A percentile compares a stretch with the other conserved stretches of the same genome.
These are phyloP conservation scores for Saccharomyces hybrid DNA, from an alignment of 1,139 yeast species.

Conservation along the genomic window DNA sequence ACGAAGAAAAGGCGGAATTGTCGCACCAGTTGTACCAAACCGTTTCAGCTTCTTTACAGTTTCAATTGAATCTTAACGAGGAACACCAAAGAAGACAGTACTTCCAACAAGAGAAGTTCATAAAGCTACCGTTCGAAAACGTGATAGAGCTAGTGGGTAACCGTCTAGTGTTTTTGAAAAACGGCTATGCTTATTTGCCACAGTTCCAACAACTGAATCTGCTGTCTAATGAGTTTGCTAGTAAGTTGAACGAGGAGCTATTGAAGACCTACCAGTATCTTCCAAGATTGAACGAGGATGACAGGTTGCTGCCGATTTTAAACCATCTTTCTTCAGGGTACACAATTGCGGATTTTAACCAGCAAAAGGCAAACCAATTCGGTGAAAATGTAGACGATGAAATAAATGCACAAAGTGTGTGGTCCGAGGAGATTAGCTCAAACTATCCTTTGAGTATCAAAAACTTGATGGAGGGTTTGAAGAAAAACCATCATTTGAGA, in stretches of 20 bases:
- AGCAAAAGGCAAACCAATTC: constrained; percentile 27
- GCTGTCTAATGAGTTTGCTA: constrained; percentile 59
- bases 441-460: constrained; percentile 84
- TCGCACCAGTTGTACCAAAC: constrained; percentile 50
- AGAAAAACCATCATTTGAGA: constrained; percentile 61
- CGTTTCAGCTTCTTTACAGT: constrained; percentile 29
- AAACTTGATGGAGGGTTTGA: constrained; percentile 55
- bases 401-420: constrained; percentile 58
- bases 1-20: constrained; percentile 50
- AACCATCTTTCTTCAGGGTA: constrained; percentile 73
- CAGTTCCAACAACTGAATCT: constrained; percentile 68
- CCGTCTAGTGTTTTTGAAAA: constrained; percentile 56
- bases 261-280: constrained; percentile 66
- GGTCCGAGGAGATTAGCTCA: constrained; percentile 44
- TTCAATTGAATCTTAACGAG: constrained; percentile 31
- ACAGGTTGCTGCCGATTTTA: constrained; percentile 74
- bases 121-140: constrained; percentile 79
- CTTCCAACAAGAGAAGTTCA: constrained; percentile 54
- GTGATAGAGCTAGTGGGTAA: constrained; percentile 68
- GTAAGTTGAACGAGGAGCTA: constrained; percentile 46
- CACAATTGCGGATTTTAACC: constrained; percentile 45
- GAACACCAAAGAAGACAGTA: constrained; percentile 30
- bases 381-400: constrained; percentile 34
- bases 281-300: constrained; percentile 87
- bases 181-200: constrained; percentile 81